Evolutionary conservation across 805 yeast genomes (phyloP), one percentile per base, ranked within the genome.

Genomic region (Debaryomyces prosopidis): DNA sequence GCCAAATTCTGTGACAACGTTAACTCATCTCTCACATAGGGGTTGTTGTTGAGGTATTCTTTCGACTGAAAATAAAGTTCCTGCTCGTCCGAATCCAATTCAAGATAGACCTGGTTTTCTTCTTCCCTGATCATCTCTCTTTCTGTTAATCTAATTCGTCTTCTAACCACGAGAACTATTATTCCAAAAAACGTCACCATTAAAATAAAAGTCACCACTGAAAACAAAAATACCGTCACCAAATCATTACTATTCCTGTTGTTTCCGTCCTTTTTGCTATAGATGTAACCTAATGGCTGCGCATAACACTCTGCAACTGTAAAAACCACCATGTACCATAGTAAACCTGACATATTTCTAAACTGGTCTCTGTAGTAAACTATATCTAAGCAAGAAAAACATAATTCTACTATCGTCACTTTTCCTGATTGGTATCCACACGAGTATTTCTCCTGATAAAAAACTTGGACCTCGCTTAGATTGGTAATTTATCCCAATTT

Each of bases 1-100:
- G 75, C 61, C 61, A 84, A 66, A 49, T 74, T 75, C 62, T 87
- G 91, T 23, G 86, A 76, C 32, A 85, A 36, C 62, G 77, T 44
- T 55, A 80, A 62, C 6, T 76, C 72, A 9, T 81, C 82, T 37
- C 59, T 51, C 14, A 57, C 27, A 40, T 61, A 67, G 9, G 76
- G 72, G 45, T 71, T 67, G 17, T 58, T 51, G 5, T 52, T 48
- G 23, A 73, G 45, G 46, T 54, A 71, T 27, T 81, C 85, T 46
- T 80, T 79, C 23, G 89, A 82, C 55, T 81, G 87, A 54, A 84
- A 77, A 53, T 83, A 87, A 36, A 82, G 63, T 56, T 83, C 85
- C 53, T 85, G 84, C 65, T 88, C 89, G 46, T 82, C 79, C 34
- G 84, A 82, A 37, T 87, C 69, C 11, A 89, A 75, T 46, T 77